Evolutionary conservation across 179 eudicot species (phyloP).

Genomic region (Pouteria campechiana): DNA sequence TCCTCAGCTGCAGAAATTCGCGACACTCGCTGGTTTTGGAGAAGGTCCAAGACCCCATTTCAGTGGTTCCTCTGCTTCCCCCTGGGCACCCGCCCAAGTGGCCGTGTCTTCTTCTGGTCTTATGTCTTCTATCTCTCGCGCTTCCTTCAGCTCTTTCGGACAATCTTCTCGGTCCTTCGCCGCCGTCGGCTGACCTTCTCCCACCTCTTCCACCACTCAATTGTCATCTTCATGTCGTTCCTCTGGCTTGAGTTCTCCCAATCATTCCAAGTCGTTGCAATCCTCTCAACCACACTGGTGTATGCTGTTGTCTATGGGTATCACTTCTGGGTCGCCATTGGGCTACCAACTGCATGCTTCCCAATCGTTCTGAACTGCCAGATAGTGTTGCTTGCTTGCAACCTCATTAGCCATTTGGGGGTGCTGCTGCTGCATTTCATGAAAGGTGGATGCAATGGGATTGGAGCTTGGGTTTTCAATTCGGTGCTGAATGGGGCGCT

Average conservation of each 20-base stretch:
- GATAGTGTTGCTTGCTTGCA: conserved; percentile 22
- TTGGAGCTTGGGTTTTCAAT: conserved; percentile 51
- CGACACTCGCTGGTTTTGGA: conserved; percentile 63
- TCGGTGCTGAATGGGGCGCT: conserved; percentile 17
- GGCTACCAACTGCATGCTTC: conserved; percentile 14
- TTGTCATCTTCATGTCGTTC: conserved; percentile 24
- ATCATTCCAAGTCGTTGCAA: conserved; percentile 45
- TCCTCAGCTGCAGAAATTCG: conserved; percentile 41
- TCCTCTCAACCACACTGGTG: conserved; percentile 16
- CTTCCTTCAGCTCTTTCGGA: conserved; percentile 30
- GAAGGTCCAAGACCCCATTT: conserved; percentile 34
- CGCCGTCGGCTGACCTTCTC: conserved; percentile 15
- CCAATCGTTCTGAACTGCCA: conserved; percentile 29
- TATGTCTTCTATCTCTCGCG: conserved; percentile 43
- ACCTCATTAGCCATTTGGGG: conserved; percentile 29
- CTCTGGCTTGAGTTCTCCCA: conserved; percentile 58
- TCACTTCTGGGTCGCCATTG: conserved; percentile 25
- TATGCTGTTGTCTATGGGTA: conserved; percentile 31
- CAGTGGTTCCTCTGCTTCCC: conserved; percentile 74
- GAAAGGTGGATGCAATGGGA: conserved; percentile 59
- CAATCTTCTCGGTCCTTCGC: conserved; percentile 19
- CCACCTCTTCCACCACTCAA: conserved; percentile 32
- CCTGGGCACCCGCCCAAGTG: conserved; percentile 43
- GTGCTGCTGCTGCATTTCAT: conserved; percentile 26
- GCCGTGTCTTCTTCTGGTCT: conserved; percentile 59